A percentile compares a stretch with the other conserved stretches of the same genome.
Conservation (phyloP, 2,329 filamentous ascomycete species). For the Nemania sp. region DNA sequence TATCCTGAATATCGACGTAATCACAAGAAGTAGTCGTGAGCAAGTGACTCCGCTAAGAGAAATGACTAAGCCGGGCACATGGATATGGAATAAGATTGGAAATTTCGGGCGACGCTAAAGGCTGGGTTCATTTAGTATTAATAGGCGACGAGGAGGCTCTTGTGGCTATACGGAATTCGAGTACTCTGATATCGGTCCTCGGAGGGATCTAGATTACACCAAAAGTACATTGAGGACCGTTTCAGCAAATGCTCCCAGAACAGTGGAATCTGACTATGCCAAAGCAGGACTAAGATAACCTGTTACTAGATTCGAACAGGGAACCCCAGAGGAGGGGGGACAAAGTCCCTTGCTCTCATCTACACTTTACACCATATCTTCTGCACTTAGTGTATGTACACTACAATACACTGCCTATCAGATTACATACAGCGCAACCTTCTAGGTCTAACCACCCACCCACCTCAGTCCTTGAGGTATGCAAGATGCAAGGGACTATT, state of each 20-base stretch:
- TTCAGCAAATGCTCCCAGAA: constrained; percentile 18
- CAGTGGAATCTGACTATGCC: constrained; percentile 16
- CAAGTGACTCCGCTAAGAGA: neutral
- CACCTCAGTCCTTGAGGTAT: neutral
- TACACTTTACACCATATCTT: too few species aligned
- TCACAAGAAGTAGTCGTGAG: too few species aligned
- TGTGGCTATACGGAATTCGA: neutral
- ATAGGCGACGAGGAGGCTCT: constrained; percentile 14
- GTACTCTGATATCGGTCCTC: neutral
- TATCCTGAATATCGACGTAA: too few species aligned
- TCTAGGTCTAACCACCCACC: neutral
- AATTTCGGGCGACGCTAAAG: neutral
- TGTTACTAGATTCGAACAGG: neutral
- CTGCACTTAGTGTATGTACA: too few species aligned
- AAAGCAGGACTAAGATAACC: constrained; percentile 22
- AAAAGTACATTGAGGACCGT: constrained; percentile 23
- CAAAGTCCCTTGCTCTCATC: constrained; percentile 21
- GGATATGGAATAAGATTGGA: neutral
- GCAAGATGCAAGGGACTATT: constrained; percentile 30
- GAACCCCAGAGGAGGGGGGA: neutral
- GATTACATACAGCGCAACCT: neutral
- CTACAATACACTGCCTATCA: neutral
- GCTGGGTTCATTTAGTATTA: constrained; percentile 4
- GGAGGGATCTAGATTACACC: neutral
- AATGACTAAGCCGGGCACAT: neutral